Evolutionary conservation across 768 basidiomycete species (phyloP).

Genomic region (Exsudoporus frostii): DNA sequence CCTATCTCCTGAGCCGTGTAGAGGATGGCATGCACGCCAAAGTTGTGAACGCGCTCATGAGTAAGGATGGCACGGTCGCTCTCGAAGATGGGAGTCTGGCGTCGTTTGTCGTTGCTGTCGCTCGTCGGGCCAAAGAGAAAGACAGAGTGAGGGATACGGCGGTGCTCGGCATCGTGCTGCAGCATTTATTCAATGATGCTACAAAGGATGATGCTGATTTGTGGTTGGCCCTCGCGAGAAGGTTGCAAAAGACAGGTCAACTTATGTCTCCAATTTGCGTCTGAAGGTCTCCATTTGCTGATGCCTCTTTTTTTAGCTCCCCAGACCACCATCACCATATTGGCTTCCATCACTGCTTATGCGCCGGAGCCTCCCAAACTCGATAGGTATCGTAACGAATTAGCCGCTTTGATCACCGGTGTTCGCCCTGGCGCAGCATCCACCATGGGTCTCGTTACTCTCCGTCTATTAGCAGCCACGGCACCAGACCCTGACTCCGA

Average conservation of each 20-base stretch:
- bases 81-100: constrained; percentile 20
- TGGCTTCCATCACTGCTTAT: constrained; percentile 55
- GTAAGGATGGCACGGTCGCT: constrained; percentile 21
- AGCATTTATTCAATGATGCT: constrained; percentile 55
- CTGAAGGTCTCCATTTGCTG: neutral
- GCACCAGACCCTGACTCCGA: constrained; percentile 81
- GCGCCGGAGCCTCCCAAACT: constrained; percentile 69
- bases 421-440: constrained; percentile 62
- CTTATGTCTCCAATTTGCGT: neutral
- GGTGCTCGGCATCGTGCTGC: constrained; percentile 58
- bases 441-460: constrained; percentile 60
- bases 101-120: constrained; percentile 34
- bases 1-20: constrained; percentile 57
- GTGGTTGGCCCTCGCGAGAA: constrained; percentile 74
- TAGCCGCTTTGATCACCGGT: constrained; percentile 76
- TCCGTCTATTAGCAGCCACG: constrained; percentile 66
- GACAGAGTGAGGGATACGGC: constrained; percentile 57
- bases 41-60: constrained; percentile 37
- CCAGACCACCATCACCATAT: constrained; percentile 62
- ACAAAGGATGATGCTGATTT: constrained; percentile 64
- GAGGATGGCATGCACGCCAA: constrained; percentile 49
- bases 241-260: constrained; percentile 60
- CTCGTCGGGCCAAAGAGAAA: constrained; percentile 28
- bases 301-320: constrained; percentile 48
- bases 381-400: constrained; percentile 83